Conservation (phyloP, 2,329 filamentous ascomycete species). For the Aspergillus terreus region DNA sequence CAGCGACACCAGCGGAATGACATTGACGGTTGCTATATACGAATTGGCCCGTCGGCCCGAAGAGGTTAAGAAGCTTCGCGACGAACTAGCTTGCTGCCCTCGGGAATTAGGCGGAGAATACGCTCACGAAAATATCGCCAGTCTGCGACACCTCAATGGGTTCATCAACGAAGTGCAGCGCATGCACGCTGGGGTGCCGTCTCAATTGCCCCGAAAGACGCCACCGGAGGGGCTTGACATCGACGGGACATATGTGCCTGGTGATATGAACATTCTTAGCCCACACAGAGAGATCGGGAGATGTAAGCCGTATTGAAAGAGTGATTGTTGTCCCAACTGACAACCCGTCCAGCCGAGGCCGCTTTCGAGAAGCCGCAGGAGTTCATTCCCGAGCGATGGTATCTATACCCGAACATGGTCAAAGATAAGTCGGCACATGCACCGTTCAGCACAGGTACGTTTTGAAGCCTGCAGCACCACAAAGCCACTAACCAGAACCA, state of each 20-base stretch:
- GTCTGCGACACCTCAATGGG: conserved; percentile 7
- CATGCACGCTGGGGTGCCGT: conserved; percentile 10
- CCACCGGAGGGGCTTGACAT: conserved; percentile 16
- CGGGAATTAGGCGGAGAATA: neutral
- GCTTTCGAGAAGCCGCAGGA: conserved; percentile 23
- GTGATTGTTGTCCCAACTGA: too few species aligned
- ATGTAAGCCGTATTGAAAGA: conserved; percentile 15
- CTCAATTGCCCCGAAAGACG: conserved; percentile 7
- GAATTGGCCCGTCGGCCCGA: neutral
- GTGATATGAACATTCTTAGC: conserved; percentile 17
- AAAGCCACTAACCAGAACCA: neutral
- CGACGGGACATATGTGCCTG: conserved; percentile 13
- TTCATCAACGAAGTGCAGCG: conserved; percentile 15
- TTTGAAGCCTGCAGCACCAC: too few species aligned
- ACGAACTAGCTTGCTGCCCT: neutral
- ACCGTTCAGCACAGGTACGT: conserved; percentile 30
- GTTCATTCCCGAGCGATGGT: conserved; percentile 32
- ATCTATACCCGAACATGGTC: conserved; percentile 28
- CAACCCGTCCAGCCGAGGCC: conserved; percentile 15
- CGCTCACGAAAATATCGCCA: neutral
- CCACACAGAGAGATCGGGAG: conserved; percentile 21
- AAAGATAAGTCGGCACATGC: conserved; percentile 31
- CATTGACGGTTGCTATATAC: too few species aligned
- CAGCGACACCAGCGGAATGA: too few species aligned
- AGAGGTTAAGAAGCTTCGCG: neutral